Percentiles rank a stretch among this genome's conserved stretches.
These are phyloP conservation scores for Ilyonectria robusta DNA, from an alignment of 2,329 filamentous ascomycete genomes.

Conservation along the genomic window DNA sequence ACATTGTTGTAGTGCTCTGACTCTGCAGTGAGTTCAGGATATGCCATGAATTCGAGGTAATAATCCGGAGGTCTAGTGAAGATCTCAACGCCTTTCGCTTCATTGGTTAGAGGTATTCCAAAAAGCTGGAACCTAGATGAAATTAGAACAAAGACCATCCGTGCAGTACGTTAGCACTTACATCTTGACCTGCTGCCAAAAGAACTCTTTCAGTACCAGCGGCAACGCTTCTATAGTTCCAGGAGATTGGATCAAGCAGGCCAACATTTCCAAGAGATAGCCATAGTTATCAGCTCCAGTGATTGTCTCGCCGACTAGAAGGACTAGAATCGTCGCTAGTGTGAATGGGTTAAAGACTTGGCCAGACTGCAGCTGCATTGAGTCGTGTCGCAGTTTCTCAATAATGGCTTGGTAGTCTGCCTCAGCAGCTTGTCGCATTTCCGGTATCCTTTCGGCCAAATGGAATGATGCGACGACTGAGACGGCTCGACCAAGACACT, in stretches of 20 bases:
- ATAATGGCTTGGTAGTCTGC: constrained; percentile 54
- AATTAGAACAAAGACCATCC: background rate
- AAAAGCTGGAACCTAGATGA: constrained; percentile 49
- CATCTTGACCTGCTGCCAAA: constrained; percentile 53
- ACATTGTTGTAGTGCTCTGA: constrained; percentile 41
- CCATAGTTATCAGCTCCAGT: constrained; percentile 56
- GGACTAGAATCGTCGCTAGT: constrained; percentile 55
- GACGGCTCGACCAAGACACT: constrained; percentile 53
- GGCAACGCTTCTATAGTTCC: constrained; percentile 39
- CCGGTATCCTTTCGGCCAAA: constrained; percentile 50
- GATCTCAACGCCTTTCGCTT: constrained; percentile 45
- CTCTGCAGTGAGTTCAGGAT: constrained; percentile 34
- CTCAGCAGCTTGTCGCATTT: constrained; percentile 51
- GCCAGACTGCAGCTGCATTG: constrained; percentile 44
- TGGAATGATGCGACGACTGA: constrained; percentile 58
- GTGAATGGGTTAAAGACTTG: constrained; percentile 55
- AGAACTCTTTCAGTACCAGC: constrained; percentile 40
- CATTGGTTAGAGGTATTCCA: constrained; percentile 46
- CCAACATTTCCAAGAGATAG: constrained; percentile 55
- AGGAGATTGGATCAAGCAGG: constrained; percentile 45
- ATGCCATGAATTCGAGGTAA: constrained; percentile 49
- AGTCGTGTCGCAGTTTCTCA: constrained; percentile 51
- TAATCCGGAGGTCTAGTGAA: constrained; percentile 38
- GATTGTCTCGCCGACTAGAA: constrained; percentile 59
- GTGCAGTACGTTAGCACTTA: constrained; percentile 10